Conservation (phyloP, 192 early-diverging fungal species). For the Lunasporangiospora selenospora region DNA sequence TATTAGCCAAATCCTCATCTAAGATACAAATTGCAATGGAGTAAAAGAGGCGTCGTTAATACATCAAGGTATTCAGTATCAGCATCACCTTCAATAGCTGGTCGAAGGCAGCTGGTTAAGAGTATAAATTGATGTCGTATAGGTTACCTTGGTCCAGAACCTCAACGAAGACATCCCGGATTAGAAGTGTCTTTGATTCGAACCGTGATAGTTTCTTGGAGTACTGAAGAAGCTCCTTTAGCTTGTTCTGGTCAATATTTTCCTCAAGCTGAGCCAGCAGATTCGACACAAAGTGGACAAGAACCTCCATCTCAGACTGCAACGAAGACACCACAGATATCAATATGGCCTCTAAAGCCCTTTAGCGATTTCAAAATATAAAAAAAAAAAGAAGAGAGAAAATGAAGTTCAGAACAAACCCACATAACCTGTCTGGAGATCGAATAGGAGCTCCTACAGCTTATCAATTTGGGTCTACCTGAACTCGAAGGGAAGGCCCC, state of each 20-base stretch:
- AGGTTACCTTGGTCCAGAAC: constrained; percentile 72
- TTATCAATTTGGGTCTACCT: too few species aligned
- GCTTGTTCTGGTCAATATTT: constrained; percentile 71
- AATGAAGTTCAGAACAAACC: too few species aligned
- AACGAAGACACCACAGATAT: constrained; percentile 72
- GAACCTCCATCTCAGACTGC: constrained; percentile 73
- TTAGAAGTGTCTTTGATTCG: constrained; percentile 74
- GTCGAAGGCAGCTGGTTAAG: neutral
- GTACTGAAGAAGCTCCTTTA: constrained; percentile 80
- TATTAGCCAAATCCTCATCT: constrained; percentile 89
- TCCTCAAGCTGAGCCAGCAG: constrained; percentile 75
- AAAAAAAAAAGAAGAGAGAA: too few species aligned
- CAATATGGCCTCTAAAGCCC: constrained; percentile 84
- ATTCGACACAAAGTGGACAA: constrained; percentile 69
- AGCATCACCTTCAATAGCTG: neutral
- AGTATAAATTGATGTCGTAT: too few species aligned
- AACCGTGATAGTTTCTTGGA: constrained; percentile 84
- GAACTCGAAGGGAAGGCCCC: constrained; percentile 61
- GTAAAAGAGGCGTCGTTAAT: too few species aligned
- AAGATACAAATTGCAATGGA: constrained; percentile 10
- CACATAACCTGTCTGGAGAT: too few species aligned
- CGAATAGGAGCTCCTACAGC: too few species aligned
- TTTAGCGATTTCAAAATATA: constrained; percentile 20
- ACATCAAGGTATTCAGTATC: too few species aligned
- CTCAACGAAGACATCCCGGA: constrained; percentile 81